Conservation (phyloP, 345 rosid species). For the sweet orange (Citrus sinensis) region DVS_A1.0 CM039163.1:26144001-26144500, state of each 20-base stretch:
- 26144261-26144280: neutral
- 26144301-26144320: neutral
- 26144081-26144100: too few species aligned
- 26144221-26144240: neutral
- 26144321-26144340: neutral
- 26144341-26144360: neutral
- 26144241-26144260: neutral
- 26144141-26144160: neutral
- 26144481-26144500: neutral
- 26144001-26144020: neutral
- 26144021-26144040: neutral
- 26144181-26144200: neutral
- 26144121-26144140: neutral
- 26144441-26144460: too few species aligned
- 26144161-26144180: neutral
- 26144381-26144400: neutral
- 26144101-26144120: neutral
- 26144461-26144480: neutral
- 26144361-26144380: neutral
- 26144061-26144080: neutral
- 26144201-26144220: neutral
- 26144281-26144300: neutral
- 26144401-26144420: too few species aligned
- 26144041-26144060: neutral
- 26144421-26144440: too few species aligned